Percentiles rank a stretch among this genome's conserved stretches.
Evolutionary conservation across 2,329 filamentous ascomycete genomes (phyloP).

Genomic region (Capronia epimyces): DNA sequence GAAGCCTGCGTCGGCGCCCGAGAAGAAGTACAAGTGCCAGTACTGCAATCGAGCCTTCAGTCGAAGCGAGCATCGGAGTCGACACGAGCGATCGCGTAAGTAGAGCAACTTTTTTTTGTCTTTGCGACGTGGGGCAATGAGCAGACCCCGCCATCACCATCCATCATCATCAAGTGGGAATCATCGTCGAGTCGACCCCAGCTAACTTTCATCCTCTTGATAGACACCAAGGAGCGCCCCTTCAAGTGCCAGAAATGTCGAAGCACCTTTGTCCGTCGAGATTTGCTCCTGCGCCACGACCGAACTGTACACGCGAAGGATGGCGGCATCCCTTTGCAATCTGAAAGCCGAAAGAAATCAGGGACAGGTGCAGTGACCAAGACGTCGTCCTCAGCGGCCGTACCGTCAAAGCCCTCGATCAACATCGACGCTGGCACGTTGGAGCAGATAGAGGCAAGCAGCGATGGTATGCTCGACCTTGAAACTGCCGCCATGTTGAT

Average conservation of each 20-base stretch:
- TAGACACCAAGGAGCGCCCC: conserved; percentile 96
- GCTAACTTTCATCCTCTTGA: conserved; percentile 17
- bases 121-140: conserved; percentile 26
- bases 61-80: conserved; percentile 90
- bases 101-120: conserved; percentile 24
- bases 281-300: conserved; percentile 92
- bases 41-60: conserved; percentile 98
- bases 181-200: conserved; percentile 10
- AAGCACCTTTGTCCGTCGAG: conserved; percentile 96
- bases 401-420: conserved; percentile 69
- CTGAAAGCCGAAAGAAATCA: conserved; percentile 41
- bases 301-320: conserved; percentile 98
- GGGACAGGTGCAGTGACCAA: conserved; percentile 54
- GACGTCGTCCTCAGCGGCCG: conserved; percentile 46
- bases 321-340: conserved; percentile 53
- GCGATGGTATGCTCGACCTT: conserved; percentile 87
- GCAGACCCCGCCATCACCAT: conserved; percentile 22
- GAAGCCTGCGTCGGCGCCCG: conserved; percentile 71
- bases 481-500: conserved; percentile 98
- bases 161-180: conserved; percentile 1
- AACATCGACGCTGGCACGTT: conserved; percentile 78
- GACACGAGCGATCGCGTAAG: conserved; percentile 97
- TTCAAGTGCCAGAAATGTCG: conserved; percentile 99
- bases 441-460: conserved; percentile 87
- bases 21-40: conserved; percentile 99